Evolutionary conservation across 1,139 yeast genomes (phyloP), one percentile per base, ranked within the genome.

Genomic region (Yamadazyma siamensis): DNA sequence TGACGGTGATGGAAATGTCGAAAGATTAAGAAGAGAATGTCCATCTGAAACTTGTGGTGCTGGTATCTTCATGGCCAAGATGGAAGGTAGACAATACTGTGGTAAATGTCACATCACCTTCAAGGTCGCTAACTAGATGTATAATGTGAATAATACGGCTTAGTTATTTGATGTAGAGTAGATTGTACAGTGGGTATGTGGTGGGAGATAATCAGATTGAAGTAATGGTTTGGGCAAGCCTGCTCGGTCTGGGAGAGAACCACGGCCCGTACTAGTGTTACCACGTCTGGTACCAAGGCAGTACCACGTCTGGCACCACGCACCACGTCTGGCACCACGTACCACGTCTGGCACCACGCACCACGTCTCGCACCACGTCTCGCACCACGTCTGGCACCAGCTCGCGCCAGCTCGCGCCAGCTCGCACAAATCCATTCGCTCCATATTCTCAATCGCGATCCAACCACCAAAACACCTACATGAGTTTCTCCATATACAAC

Each of bases 1-100:
- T 60, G 95, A 88, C 71, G 84, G 82, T 65, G 98, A 94, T 60
- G 98, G 98, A 61, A 84, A 88, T 70, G 96, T 91, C 62, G 94
- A 89, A 77, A 87, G 95, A 76, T 87, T 94, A 70, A 89, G 96
- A 80, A 89, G 95, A 74, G 97, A 91, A 75, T 94, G 98, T 77
- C 89, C 95, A 57, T 75, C 78, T 65, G 77, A 70, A 49, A 82
- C 82, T 63, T 89, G 96, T 77, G 97, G 96, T 79, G 94, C 96
- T 56, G 96, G 96, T 83, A 84, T 87, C 71, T 91, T 91, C 94
- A 89, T 91, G 96, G 99, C 97, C 59, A 84, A 88, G 89, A 91
- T 86, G 94, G 75, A 78, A 72, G 89, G 82, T 83, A 91, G 98
- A 80, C 95, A 85, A 75, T 91, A 91, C 96, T 91, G 98, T 76